Base-by-base conservation (phyloP, 352 stramenopile species). In the Phytopythium chamaehyphon region DNA sequence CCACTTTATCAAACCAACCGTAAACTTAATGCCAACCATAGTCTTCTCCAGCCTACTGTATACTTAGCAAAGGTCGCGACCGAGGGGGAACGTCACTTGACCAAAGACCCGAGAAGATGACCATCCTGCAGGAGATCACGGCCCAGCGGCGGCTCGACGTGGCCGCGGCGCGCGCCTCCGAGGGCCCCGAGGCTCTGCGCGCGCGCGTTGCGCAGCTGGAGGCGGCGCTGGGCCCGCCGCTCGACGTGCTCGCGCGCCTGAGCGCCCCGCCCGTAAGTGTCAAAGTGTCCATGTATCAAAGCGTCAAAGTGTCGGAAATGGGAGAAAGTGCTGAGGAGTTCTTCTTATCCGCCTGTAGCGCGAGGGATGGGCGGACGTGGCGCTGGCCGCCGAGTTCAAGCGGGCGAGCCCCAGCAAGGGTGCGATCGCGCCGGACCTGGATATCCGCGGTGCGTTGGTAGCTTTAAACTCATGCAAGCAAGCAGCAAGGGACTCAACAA, bases 381-480 rank as follows among this genome's bases (percentile, higher is more conserved):
- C 93, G 22, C 77, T 99, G 18, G 97, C 97, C 1, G 96, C 96
- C 14, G 97, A 99, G 77, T 99, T 99, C 75, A 99, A 99, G 75
- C 87, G 97, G 23, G 96, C 96, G 9, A 98, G 86, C 39, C 97
- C 97, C 12, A 98, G 86, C 67, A 99, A 99, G 69, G 96, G 97
- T 16, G 80, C 98, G 65, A 99, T 99, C 64, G 86, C 84, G 21
- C 67, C 78, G 40, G 66, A 78, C 52, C 63, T 93, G 45, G 64
- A 79, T 22, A 71, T 92, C 46, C 62, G 74, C 59, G 77, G 78
- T 89, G 39, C 23, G 59, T 81, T 9, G 36, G n/a, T n/a, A n/a
- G n/a, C n/a, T n/a, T n/a, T n/a, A n/a, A n/a, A n/a, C n/a, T n/a
- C n/a, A n/a, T n/a, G n/a, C n/a, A n/a, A n/a, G n/a, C n/a, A n/a